Percentiles rank a stretch among this genome's conserved stretches.
Conservation (phyloP, 1,284 basidiomycete genomes). For the Heterobasidion occidentale region DNA sequence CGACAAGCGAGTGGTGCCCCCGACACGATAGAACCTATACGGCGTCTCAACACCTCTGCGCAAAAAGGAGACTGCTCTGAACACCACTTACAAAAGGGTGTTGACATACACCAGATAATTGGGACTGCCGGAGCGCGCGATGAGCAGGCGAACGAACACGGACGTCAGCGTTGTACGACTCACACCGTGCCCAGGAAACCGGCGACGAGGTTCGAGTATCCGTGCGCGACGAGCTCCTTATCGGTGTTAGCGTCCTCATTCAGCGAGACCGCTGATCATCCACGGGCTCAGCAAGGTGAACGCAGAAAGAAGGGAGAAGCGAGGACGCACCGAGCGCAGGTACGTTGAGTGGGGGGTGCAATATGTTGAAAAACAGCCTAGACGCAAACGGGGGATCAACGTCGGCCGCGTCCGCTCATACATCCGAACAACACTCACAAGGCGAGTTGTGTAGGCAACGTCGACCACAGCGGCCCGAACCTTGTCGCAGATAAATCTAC, state of each 20-base stretch:
- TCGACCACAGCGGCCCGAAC: slow-evolving; percentile 63
- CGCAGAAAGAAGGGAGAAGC: not conserved
- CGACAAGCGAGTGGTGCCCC: slow-evolving; percentile 79
- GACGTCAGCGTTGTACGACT: slow-evolving; percentile 14
- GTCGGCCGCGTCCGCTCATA: slow-evolving; percentile 7
- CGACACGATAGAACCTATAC: slow-evolving; percentile 85
- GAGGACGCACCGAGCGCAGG: slow-evolving; percentile 70
- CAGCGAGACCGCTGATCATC: slow-evolving; percentile 70
- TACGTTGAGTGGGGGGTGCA: slow-evolving; percentile 92
- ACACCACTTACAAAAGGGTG: slow-evolving; percentile 62
- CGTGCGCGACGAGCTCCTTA: slow-evolving; percentile 89
- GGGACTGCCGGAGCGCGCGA: slow-evolving; percentile 34
- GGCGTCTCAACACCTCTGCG: not conserved
- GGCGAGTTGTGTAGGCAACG: slow-evolving; percentile 77
- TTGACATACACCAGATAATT: slow-evolving; percentile 90
- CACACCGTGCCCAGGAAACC: slow-evolving; percentile 80
- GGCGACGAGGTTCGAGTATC: slow-evolving; percentile 83
- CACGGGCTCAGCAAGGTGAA: not conserved
- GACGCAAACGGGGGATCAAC: not conserved
- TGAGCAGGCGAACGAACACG: not conserved
- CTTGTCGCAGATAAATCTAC: slow-evolving; percentile 56
- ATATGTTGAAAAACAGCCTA: slow-evolving; percentile 84
- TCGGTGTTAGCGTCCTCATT: slow-evolving; percentile 91
- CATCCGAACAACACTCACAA: slow-evolving; percentile 34
- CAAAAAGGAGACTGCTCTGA: not conserved